Percentiles rank a stretch among this genome's conserved stretches.
Conservation (phyloP, 2,329 filamentous ascomycete genomes). For the Alternaria dauci region DNA sequence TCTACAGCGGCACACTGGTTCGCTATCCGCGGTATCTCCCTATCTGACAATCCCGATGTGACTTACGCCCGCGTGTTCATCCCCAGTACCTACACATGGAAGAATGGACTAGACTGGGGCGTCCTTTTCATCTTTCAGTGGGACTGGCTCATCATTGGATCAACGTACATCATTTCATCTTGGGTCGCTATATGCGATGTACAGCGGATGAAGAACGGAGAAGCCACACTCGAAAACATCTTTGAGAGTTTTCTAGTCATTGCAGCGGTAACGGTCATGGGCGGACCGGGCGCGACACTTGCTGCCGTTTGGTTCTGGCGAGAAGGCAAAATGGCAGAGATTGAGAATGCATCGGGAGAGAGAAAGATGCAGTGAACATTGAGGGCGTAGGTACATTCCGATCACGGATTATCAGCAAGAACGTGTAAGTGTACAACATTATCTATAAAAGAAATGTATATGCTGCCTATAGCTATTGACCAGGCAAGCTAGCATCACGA, state of each 20-base stretch:
- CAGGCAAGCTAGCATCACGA: not conserved
- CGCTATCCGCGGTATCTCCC: constrained; percentile 19
- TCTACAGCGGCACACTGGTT: constrained; percentile 18
- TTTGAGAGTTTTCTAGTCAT: constrained; percentile 17
- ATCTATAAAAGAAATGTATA: too few species aligned
- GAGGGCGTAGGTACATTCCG: too few species aligned
- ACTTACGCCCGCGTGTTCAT: constrained; percentile 22
- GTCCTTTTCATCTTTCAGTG: constrained; percentile 32
- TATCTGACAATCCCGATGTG: constrained; percentile 21
- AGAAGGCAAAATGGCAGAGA: constrained; percentile 22
- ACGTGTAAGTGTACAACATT: not conserved
- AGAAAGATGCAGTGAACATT: constrained; percentile 21
- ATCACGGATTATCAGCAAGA: not conserved
- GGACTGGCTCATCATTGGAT: constrained; percentile 22
- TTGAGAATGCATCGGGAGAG: constrained; percentile 15
- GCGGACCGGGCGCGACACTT: constrained; percentile 24
- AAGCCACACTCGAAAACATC: constrained; percentile 13
- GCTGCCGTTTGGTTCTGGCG: constrained; percentile 28
- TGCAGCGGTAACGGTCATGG: constrained; percentile 13
- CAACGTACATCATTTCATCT: constrained; percentile 10
- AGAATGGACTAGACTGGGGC: constrained; percentile 12
- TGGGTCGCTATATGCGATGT: constrained; percentile 26
- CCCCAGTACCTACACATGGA: constrained; percentile 20
- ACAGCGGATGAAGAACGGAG: constrained; percentile 19
- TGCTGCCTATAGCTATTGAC: too few species aligned